phyloP scores from a whole-genome alignment of 495 filamentous ascomycete species.

The Extremus antarcticus region DNA sequence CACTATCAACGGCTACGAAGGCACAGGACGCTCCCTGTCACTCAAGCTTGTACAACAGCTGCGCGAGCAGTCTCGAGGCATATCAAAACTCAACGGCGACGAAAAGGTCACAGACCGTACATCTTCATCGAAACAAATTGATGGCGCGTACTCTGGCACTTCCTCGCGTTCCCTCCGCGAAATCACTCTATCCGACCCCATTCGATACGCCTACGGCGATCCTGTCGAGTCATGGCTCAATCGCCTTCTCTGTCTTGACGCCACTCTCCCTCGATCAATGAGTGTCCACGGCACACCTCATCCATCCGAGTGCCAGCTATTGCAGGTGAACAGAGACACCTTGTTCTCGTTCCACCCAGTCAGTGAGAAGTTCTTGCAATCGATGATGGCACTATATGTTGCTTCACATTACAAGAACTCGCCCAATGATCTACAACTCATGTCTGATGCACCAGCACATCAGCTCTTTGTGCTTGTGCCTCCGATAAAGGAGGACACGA shows the following conservation, averaged over 20 bases:
- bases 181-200: slow-evolving; percentile 85
- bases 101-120: slow-evolving; percentile 63
- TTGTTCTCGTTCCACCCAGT: slow-evolving; percentile 97
- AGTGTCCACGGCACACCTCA: slow-evolving; percentile 75
- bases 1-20: slow-evolving; percentile 98
- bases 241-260: slow-evolving; percentile 84
- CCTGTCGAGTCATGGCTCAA: slow-evolving; percentile 94
- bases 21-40: slow-evolving; percentile 88
- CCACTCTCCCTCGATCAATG: slow-evolving; percentile 70
- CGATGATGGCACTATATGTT: slow-evolving; percentile 98
- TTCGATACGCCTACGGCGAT: slow-evolving; percentile 86
- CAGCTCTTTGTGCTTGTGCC: slow-evolving; percentile 92
- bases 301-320: slow-evolving; percentile 77
- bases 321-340: slow-evolving; percentile 92
- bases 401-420: slow-evolving; percentile 98
- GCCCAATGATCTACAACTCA: slow-evolving; percentile 92
- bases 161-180: slow-evolving; percentile 78
- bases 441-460: slow-evolving; percentile 95
- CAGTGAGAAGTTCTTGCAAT: slow-evolving; percentile 91
- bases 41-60: slow-evolving; percentile 96
- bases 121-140: slow-evolving; percentile 56
- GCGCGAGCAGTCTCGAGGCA: slow-evolving; percentile 73
- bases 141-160: slow-evolving; percentile 44
- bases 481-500: slow-evolving; percentile 65
- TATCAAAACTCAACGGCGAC: slow-evolving; percentile 37